Evolutionary conservation across 306 rosid species (phyloP).

Genomic region (Dalbergia oliveri): DNA sequence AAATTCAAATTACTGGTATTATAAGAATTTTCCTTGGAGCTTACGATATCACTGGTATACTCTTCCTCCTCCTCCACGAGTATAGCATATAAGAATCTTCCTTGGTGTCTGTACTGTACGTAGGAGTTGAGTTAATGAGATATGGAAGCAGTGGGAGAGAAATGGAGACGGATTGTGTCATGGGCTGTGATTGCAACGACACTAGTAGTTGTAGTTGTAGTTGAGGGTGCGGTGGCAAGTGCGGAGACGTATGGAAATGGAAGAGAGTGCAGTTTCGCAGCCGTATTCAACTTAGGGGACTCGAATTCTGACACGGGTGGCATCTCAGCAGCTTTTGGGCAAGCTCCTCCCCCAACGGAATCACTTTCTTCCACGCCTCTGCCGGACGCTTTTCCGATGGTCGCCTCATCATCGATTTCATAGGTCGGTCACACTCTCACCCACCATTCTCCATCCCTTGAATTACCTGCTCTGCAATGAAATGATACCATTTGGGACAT

Average conservation of each 20-base stretch:
- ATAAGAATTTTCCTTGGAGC: no score
- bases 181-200: constrained; percentile 37
- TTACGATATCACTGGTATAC: no score
- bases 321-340: constrained; percentile 64
- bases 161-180: background rate
- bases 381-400: constrained; percentile 68
- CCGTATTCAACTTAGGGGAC: constrained; percentile 71
- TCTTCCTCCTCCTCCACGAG: no score
- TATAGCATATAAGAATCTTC: no score
- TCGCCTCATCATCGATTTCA: constrained; percentile 66
- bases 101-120: no score
- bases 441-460: background rate
- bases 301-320: constrained; percentile 75
- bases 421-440: constrained; percentile 46
- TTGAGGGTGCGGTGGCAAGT: background rate
- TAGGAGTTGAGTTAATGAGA: background rate
- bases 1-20: background rate
- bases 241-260: background rate
- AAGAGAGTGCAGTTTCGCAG: constrained; percentile 49
- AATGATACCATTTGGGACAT: no score
- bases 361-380: constrained; percentile 59
- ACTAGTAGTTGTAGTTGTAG: background rate
- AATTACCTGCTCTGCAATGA: no score
- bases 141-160: background rate
- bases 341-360: constrained; percentile 74